A percentile compares a stretch with the other conserved stretches of the same genome.
Conservation (phyloP, 352 stramenopile genomes). For the Phytophthora lateralis region DNA sequence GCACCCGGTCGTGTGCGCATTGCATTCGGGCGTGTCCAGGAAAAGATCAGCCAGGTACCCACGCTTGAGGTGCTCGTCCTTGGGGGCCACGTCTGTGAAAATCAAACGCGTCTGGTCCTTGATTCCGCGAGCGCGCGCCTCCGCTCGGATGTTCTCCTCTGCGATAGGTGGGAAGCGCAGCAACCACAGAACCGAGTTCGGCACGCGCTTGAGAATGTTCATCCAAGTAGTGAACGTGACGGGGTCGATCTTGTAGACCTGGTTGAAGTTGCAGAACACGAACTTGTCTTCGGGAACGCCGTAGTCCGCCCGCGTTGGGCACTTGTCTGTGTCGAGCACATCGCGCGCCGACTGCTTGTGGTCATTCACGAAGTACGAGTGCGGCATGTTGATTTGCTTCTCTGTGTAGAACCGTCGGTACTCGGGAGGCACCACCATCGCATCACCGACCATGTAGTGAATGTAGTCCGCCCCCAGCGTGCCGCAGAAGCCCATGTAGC, state of each 20-base stretch:
- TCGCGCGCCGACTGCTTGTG: slow-evolving; percentile 87
- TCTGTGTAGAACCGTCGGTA: slow-evolving; percentile 84
- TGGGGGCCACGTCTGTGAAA: slow-evolving; percentile 88
- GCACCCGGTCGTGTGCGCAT: slow-evolving; percentile 92
- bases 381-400: slow-evolving; percentile 92
- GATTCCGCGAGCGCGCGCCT: slow-evolving; percentile 77
- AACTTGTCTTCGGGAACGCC: slow-evolving; percentile 92
- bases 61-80: slow-evolving; percentile 91
- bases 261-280: slow-evolving; percentile 96
- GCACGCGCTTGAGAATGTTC: slow-evolving; percentile 92
- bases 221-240: slow-evolving; percentile 92
- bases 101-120: slow-evolving; percentile 64
- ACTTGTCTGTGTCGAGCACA: slow-evolving; percentile 80
- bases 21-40: slow-evolving; percentile 91
- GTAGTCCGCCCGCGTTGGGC: slow-evolving; percentile 83
- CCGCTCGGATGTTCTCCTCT: slow-evolving; percentile 86
- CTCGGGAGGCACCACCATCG: slow-evolving; percentile 67
- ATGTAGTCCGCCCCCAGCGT: slow-evolving; percentile 93
- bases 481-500: slow-evolving; percentile 91
- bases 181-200: slow-evolving; percentile 92
- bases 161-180: slow-evolving; percentile 84
- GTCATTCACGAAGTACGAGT: slow-evolving; percentile 95
- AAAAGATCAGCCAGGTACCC: slow-evolving; percentile 92
- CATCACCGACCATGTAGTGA: slow-evolving; percentile 93
- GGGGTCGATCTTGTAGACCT: slow-evolving; percentile 96